A percentile compares a stretch with the other conserved stretches of the same genome.
Evolutionary conservation across 345 rosid species (phyloP).

Genomic region (Bretschneidera sinensis): DNA sequence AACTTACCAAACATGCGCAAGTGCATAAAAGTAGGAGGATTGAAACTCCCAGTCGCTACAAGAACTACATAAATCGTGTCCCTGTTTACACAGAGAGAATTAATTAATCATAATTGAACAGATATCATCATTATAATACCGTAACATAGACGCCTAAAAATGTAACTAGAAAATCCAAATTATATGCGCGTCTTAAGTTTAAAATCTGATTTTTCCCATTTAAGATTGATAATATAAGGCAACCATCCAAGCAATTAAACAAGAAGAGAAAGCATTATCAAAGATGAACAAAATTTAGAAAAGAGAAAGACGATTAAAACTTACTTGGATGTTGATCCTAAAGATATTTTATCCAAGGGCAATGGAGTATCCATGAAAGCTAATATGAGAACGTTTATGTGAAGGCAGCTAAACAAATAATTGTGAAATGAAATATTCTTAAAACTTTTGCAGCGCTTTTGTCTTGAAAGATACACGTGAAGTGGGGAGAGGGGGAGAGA

Average conservation of each 20-base stretch:
- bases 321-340: constrained; percentile 30
- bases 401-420: no score
- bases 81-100: constrained; percentile 22
- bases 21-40: constrained; percentile 97
- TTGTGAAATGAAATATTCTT: no score
- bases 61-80: constrained; percentile 52
- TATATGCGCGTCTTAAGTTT: no score
- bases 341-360: constrained; percentile 58
- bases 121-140: neutral
- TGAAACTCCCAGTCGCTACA: constrained; percentile 88
- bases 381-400: neutral
- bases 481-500: no score
- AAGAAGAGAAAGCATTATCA: no score
- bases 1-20: constrained; percentile 81
- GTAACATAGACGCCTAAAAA: neutral
- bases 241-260: no score
- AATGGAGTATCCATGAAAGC: constrained; percentile 51
- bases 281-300: no score
- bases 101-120: neutral
- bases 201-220: no score
- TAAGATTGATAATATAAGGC: no score
- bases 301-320: constrained; percentile 1
- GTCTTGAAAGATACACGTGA: no score
- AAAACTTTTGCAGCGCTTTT: no score
- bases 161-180: neutral